Evolutionary conservation across 129 eudicot genomes (phyloP), one percentile per base, ranked within the genome.

Genomic region (sunflower (Helianthus annuus)): DNA sequence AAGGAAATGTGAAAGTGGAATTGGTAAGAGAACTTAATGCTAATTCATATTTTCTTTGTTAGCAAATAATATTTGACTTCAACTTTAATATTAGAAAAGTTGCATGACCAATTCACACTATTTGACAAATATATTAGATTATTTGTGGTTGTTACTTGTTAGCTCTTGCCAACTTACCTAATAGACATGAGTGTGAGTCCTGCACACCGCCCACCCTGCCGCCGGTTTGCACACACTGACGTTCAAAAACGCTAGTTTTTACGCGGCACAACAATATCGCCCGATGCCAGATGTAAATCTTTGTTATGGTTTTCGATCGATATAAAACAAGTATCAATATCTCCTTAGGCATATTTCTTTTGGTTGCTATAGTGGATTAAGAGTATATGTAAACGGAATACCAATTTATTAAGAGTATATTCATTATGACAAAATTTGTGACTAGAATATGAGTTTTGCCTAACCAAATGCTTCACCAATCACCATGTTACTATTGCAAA

Each of bases 371-470:
- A n/a, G n/a, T n/a, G n/a, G n/a, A n/a, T n/a, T n/a, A n/a, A n/a
- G n/a, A n/a, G n/a, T n/a, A n/a, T n/a, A n/a, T n/a, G n/a, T 19
- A 27, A 32, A 32, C 3, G 3, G 36, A 32, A 32, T 32, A 32
- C 4, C 3, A 27, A 27, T 27, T 2, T 32, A 32, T 32, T 32
- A 2, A 32, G 2, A 32, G 1, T 54, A 7, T 15, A 2, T 17
- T 22, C 36, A 48, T 22, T 12, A 48, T 29, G 16, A 27, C 14
- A 13, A 24, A 19, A 3, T 72, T 10, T 15, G 48, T 38, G 39
- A 74, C 61, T 4, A 1, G 40, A 39, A 27, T 52, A 15, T 52
- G 71, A 74, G 42, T 57, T 56, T 17, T 53, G 52, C 64, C 71
- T 49, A 64, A 52, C 44, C 7, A 7, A 64, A 39, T 14, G 14